Base-by-base conservation (phyloP, 306 rosid genomes). In the Cicer bijugum region DNA sequence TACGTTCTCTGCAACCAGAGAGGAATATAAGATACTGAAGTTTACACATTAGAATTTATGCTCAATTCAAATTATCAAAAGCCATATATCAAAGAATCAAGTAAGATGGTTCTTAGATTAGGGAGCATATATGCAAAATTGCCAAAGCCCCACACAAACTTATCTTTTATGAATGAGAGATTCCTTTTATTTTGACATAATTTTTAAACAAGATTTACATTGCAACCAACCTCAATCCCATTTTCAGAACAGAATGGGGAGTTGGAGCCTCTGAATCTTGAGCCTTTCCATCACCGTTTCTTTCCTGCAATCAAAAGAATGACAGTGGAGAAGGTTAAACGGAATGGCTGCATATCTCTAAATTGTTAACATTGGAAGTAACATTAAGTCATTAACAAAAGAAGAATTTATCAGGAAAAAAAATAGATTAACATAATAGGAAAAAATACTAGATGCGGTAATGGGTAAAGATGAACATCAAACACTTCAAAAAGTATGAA, bases 181-280 rank as follows among this genome's bases (percentile, higher is more conserved):
- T 28, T 83, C 61, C 12, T 60, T 35, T 67, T 45, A 39, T 35
- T 67, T 45, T 39, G 9, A 63, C 46, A 59, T 33, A 73, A 80
- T 15, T 7, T 67, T 16, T 42, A 71, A 58, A n/a, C 64, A 52
- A 57, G 23, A 45, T 55, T 55, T 23, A 83, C 57, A 70, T 48
- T 69, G 65, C 33, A 77, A 84, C 87, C 14, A 59, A 94, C 98
- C 98, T 89, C 76, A 88, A 83, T 77, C 96, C 88, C 94, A 89
- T 91, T 85, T 88, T 94, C 63, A 78, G 39, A 78, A 87, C 76
- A 76, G 96, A 79, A 85, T 84, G 92, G 50, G 97, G 91, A 72
- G 95, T 87, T 72, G 89, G 85, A 69, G 92, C 87, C 83, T 91
- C 98, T 8, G 89, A 86, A 70, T 93, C 97, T 66, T 79, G 92